Base-by-base conservation (phyloP, 1,284 basidiomycete species). In the Fomes fomentarius region DNA sequence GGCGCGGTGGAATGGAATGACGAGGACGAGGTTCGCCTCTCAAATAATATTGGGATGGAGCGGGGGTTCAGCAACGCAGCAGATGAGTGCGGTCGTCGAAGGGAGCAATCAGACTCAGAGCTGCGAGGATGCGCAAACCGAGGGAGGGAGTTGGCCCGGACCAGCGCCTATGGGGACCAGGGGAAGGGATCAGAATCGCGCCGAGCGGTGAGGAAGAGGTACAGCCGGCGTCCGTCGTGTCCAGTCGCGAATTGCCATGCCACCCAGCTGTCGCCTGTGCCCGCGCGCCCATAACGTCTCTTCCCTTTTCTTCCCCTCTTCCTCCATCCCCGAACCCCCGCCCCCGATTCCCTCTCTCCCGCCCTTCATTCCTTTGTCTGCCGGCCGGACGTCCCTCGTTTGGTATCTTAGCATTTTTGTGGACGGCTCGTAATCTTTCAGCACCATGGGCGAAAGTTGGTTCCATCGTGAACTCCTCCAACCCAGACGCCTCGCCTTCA, bases 391-490 rank as follows among this genome's bases (percentile, higher is more conserved):
- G 56, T 66, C 71, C 63, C 66, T 69, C 68, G 61, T 66, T 66
- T 63, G 57, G 61, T 67, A 58, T 47, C 62, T 57, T 66, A 67
- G n/a, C n/a, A 53, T 60, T 57, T 44, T 54, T 46, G 51, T 61
- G 50, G 62, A 54, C 64, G 52, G 60, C 58, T 63, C 52, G 68
- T 65, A 60, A 50, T 69, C 56, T 54, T 57, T 60, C 52, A 68
- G 63, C 49, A 65, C 60, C 54, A 89, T 89, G 87, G 74, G 74
- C 61, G 81, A 82, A 75, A 79, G 64, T 66, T 91, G 88, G 86
- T 82, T 91, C 66, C 80, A 77, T 43, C 79, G 81, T 63, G 89
- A 92, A 73, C 81, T 91, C 60, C 75, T 88, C 52, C 73, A 66
- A 26, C 79, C 79, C 2, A 76, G 82, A 65, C 81, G 87, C 63